Base-by-base conservation (phyloP, 1,284 basidiomycete genomes). In the Tilletia setariae region DNA sequence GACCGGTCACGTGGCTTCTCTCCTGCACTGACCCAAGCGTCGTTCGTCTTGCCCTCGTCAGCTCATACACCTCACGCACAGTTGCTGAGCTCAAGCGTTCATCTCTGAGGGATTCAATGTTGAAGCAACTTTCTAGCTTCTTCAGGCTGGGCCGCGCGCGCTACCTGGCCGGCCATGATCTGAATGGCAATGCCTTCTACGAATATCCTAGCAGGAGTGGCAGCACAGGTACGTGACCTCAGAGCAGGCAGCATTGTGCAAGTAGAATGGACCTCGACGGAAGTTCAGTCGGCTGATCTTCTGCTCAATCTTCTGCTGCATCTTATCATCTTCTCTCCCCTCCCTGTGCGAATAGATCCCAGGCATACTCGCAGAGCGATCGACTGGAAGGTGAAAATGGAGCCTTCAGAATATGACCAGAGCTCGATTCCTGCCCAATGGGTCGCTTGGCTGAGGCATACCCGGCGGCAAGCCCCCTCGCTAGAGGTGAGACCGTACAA, bases 371-470 rank as follows among this genome's bases (percentile, higher is more conserved):
- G 49, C 47, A 28, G 64, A 2, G 67, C 70, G 13, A 72, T 78
- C 56, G 64, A 72, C 59, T 78, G 72, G 71, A 68, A 64, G 28
- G 70, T 72, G 44, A 76, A 77, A 11, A 47, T 47, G 19, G 69
- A 76, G 40, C 47, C 69, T 21, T 74, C 71, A 15, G 78, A 80
- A 64, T 77, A 79, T 63, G 78, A 79, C 56, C 79, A 78, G 46
- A 66, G 70, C 28, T 71, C 72, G 7, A 72, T 81, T 23, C 79
- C 79, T 4, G 74, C 78, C 6, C 79, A 81, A 65, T 81, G 79
- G 79, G 72, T 73, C 32, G 76, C 76, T 66, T 81, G 79, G 79
- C 70, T 81, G 64, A 66, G 79, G 9, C 79, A 81, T 46, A 81
- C 79, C 2, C 63, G 79, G 1, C 28, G 73, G 15, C 53, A 72